Conservation (phyloP, 495 filamentous ascomycete genomes). For the Hapsidospora chrysogenum region DNA sequence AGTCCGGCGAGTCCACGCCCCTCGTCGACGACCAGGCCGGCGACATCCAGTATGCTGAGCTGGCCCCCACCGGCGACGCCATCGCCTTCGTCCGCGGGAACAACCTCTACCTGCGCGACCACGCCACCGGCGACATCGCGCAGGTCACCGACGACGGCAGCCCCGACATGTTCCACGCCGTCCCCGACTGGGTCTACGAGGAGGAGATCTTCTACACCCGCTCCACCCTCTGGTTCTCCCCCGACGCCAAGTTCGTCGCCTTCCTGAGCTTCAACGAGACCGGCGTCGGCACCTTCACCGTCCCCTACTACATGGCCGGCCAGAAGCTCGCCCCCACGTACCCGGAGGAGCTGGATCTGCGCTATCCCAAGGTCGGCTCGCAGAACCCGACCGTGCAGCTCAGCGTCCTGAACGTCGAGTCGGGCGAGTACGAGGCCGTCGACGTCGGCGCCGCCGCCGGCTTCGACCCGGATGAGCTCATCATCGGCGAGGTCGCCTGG, state of each 20-base stretch:
- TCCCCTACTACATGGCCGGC: constrained; percentile 39
- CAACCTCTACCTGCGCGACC: constrained; percentile 35
- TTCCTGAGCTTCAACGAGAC: constrained; percentile 43
- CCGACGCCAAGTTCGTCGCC: constrained; percentile 37
- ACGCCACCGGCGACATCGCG: constrained; percentile 17
- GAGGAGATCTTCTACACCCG: constrained; percentile 37
- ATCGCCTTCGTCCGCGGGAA: constrained; percentile 41
- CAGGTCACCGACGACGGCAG: constrained; percentile 37
- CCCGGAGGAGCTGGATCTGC: constrained; percentile 29
- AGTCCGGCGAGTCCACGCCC: constrained; percentile 21
- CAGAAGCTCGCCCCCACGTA: constrained; percentile 29
- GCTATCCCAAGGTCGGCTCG: constrained; percentile 42
- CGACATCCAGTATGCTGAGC: constrained; percentile 39
- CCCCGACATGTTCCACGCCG: constrained; percentile 37
- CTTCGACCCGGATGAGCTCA: constrained; percentile 29
- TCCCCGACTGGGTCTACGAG: constrained; percentile 48
- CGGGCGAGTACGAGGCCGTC: constrained; percentile 14
- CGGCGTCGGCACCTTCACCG: constrained; percentile 36
- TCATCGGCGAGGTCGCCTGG: constrained; percentile 42
- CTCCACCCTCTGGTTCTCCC: constrained; percentile 39
- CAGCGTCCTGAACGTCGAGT: constrained; percentile 24
- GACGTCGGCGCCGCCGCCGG: constrained; percentile 25
- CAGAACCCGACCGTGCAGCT: constrained; percentile 37
- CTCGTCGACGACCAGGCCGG: constrained; percentile 29
- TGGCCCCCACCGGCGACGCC: constrained; percentile 26